A percentile compares a stretch with the other conserved stretches of the same genome.
phyloP scores from a whole-genome alignment of 805 yeast genomes.

The Ogataea salicorniae region DNA sequence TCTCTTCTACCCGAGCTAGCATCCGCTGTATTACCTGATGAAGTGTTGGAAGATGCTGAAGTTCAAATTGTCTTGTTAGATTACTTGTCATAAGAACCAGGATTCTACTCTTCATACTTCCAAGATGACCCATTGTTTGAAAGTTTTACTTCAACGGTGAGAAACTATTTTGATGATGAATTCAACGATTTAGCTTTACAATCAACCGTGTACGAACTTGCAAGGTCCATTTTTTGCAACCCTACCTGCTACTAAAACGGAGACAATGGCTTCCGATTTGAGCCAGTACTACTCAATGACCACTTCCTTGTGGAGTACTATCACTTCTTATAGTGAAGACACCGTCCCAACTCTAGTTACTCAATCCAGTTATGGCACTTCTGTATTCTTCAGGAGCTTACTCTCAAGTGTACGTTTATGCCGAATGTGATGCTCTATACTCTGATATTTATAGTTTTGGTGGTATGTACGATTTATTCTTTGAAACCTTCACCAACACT shows the following conservation, averaged over 20 bases:
- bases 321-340: not conserved
- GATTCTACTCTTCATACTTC: constrained; percentile 3
- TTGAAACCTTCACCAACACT: constrained; percentile 1
- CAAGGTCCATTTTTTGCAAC: not conserved
- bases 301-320: not conserved
- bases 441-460: constrained; percentile 3
- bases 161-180: not conserved
- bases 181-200: constrained; percentile 1
- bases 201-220: not conserved
- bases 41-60: not conserved
- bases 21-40: not conserved
- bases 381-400: constrained; percentile 1
- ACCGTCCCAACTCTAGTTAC: not conserved
- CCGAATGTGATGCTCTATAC: constrained; percentile 7
- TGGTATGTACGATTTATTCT: constrained; percentile 2
- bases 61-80: constrained; percentile 1
- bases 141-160: not conserved
- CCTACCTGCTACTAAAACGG: constrained; percentile 1
- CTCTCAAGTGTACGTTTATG: constrained; percentile 5
- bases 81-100: not conserved
- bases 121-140: not conserved
- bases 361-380: not conserved
- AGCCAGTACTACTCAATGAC: not conserved
- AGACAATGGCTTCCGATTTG: not conserved
- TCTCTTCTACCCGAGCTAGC: not conserved